Evolutionary conservation across 179 eudicot species (phyloP).

Genomic region (Kewa caespitosa): DNA sequence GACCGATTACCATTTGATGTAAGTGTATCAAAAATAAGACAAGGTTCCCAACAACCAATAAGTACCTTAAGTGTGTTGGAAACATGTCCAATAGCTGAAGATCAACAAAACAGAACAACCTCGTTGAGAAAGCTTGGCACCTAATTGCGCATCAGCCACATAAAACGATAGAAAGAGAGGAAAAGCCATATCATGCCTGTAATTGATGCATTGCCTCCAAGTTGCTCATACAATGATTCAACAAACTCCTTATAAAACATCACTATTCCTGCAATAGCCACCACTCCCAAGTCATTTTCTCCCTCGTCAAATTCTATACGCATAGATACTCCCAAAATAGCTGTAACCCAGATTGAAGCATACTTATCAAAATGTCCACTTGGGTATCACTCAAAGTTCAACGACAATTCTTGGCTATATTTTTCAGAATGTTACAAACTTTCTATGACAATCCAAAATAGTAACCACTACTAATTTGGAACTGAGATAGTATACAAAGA

Average conservation of each 20-base stretch:
- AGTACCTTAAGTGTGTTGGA: slow-evolving; percentile 75
- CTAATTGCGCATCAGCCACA: neutral
- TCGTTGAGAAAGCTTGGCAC: slow-evolving; percentile 16
- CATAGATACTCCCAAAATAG: neutral
- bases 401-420: too few species aligned
- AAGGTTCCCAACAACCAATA: neutral
- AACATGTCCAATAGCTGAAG: slow-evolving; percentile 77
- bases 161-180: slow-evolving; percentile 2
- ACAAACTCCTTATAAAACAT: slow-evolving; percentile 71
- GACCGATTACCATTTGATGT: too few species aligned
- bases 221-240: slow-evolving; percentile 64
- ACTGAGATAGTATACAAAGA: too few species aligned
- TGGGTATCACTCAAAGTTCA: too few species aligned
- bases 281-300: slow-evolving; percentile 2
- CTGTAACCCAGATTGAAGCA: neutral
- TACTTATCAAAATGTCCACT: neutral
- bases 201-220: slow-evolving; percentile 74
- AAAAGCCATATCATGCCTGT: slow-evolving; percentile 57
- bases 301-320: neutral
- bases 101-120: slow-evolving; percentile 39
- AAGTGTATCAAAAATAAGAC: neutral
- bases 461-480: too few species aligned
- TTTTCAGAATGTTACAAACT: too few species aligned
- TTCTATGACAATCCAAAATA: too few species aligned
- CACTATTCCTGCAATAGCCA: slow-evolving; percentile 56